A percentile compares a stretch with the other conserved stretches of the same genome.
Conservation (phyloP, 805 yeast genomes). For the Candida silvatica region DNA sequence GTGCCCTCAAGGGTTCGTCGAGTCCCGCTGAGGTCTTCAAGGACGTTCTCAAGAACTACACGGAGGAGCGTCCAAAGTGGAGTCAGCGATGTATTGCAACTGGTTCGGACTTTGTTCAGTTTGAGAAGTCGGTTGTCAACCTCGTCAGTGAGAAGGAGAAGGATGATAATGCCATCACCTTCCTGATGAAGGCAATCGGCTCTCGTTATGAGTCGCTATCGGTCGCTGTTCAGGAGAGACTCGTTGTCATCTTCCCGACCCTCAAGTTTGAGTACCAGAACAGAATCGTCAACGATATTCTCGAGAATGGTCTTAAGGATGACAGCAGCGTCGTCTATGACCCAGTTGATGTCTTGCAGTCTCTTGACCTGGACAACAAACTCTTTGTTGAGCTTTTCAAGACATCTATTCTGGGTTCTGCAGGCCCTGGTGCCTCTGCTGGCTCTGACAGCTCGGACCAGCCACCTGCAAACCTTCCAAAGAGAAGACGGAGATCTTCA, state of each 20-base stretch:
- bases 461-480: constrained; percentile 36
- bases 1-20: constrained; percentile 31
- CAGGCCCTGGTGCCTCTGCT: constrained; percentile 18
- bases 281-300: constrained; percentile 46
- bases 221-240: constrained; percentile 39
- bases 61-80: constrained; percentile 38
- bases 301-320: constrained; percentile 38
- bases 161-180: constrained; percentile 45
- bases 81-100: constrained; percentile 33
- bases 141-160: constrained; percentile 58
- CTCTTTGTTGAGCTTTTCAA: constrained; percentile 52
- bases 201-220: constrained; percentile 35
- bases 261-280: constrained; percentile 53
- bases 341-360: constrained; percentile 43
- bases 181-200: constrained; percentile 47
- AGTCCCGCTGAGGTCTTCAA: constrained; percentile 40
- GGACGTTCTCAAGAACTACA: constrained; percentile 35
- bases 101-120: constrained; percentile 39
- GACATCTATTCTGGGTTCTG: constrained; percentile 26
- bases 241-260: constrained; percentile 45
- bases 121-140: constrained; percentile 52
- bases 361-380: constrained; percentile 44
- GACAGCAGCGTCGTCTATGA: constrained; percentile 38
- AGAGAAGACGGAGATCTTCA: constrained; percentile 79
- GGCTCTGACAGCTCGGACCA: constrained; percentile 20